These are phyloP conservation scores for Saussurea involucrata DNA, from an alignment of 129 eudicot genomes.

Conservation along the genomic window DNA sequence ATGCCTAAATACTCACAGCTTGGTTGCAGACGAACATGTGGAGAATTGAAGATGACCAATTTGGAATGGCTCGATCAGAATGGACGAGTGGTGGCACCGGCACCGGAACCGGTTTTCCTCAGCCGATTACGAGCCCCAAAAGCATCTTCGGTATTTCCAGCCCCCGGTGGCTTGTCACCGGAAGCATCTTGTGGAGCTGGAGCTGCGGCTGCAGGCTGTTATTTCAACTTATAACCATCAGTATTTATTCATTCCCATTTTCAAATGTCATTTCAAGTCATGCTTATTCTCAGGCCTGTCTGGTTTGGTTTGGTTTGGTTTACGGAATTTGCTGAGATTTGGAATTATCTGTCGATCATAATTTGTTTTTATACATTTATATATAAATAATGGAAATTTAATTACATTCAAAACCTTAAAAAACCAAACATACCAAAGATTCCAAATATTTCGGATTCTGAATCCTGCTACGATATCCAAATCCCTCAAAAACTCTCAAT, in stretches of 20 bases:
- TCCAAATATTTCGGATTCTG: too few species aligned
- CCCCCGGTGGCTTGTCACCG: not conserved
- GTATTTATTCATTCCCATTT: not conserved
- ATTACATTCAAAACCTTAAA: not conserved
- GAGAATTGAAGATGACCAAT: constrained; percentile 8
- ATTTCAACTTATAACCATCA: constrained; percentile 7
- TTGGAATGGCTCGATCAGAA: not conserved
- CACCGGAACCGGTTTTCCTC: constrained; percentile 40
- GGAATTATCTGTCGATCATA: too few species aligned
- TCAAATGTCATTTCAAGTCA: too few species aligned
- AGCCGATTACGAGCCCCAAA: constrained; percentile 46
- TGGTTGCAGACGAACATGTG: constrained; percentile 24
- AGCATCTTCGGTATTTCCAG: constrained; percentile 13
- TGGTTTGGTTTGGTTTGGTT: too few species aligned
- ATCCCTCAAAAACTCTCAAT: not conserved
- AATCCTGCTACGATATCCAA: too few species aligned
- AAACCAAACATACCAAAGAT: too few species aligned
- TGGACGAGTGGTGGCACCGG: constrained; percentile 18
- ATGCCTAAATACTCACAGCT: constrained; percentile 46
- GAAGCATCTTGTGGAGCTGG: constrained; percentile 33
- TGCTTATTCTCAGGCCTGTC: too few species aligned
- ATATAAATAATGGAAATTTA: too few species aligned
- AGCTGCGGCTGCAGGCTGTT: constrained; percentile 39
- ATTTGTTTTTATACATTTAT: too few species aligned
- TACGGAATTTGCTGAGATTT: too few species aligned